phyloP scores from a whole-genome alignment of 805 yeast genomes.

The Cyberlindnera meyerae region DNA sequence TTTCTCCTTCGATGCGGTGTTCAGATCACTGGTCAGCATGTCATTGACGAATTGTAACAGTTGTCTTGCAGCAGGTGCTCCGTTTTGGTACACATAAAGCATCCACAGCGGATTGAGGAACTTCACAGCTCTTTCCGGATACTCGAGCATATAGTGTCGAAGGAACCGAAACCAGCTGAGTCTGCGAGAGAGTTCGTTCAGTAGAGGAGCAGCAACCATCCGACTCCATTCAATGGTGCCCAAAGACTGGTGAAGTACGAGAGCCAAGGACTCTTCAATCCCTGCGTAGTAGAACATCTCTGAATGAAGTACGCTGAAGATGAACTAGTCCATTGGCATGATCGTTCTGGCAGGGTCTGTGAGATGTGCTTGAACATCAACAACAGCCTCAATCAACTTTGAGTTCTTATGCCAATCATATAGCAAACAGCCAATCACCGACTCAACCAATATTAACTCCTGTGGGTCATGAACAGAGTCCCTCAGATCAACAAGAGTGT shows the following conservation, averaged over 20 bases:
- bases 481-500: slow-evolving; percentile 21
- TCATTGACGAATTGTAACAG: slow-evolving; percentile 5
- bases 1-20: slow-evolving; percentile 6
- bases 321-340: slow-evolving; percentile 15
- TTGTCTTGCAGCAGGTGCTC: slow-evolving; percentile 15
- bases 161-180: slow-evolving; percentile 2
- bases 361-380: slow-evolving; percentile 17
- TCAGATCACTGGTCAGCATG: background rate
- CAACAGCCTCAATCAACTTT: slow-evolving; percentile 5
- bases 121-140: slow-evolving; percentile 23
- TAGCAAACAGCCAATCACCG: slow-evolving; percentile 37
- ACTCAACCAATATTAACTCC: slow-evolving; percentile 31
- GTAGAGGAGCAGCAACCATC: slow-evolving; percentile 7
- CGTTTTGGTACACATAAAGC: slow-evolving; percentile 19
- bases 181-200: slow-evolving; percentile 1
- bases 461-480: slow-evolving; percentile 14
- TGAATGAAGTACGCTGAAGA: slow-evolving; percentile 13
- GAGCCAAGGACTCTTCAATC: too few relatives aligned
- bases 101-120: slow-evolving; percentile 28
- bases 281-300: background rate
- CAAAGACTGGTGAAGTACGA: too few relatives aligned
- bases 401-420: slow-evolving; percentile 23
- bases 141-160: slow-evolving; percentile 9
- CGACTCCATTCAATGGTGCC: slow-evolving; percentile 14
- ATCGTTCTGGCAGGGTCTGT: slow-evolving; percentile 2